phyloP scores from a whole-genome alignment of 495 filamentous ascomycete genomes.

The Xylaria bambusicola region DNA sequence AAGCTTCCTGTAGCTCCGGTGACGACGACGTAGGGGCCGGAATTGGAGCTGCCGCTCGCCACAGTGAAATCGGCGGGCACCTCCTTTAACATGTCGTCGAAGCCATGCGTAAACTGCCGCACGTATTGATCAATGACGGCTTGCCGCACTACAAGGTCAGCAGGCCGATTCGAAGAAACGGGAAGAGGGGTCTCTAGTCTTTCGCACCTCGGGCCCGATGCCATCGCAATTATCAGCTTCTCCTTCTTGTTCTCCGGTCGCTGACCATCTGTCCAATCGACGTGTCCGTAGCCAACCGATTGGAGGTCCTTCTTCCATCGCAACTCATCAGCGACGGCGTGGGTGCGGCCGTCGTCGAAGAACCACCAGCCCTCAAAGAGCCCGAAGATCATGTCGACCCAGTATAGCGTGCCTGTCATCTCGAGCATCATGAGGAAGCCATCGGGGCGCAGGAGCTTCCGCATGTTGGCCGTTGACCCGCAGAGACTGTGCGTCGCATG shows the following conservation, averaged over 20 bases:
- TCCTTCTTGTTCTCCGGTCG: conserved; percentile 43
- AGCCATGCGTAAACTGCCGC: not conserved
- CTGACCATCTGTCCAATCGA: conserved; percentile 52
- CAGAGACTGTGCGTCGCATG: conserved; percentile 47
- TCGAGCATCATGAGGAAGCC: conserved; percentile 51
- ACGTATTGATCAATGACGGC: not conserved
- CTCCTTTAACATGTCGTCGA: not conserved
- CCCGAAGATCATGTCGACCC: conserved; percentile 53
- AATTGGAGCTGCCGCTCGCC: not conserved
- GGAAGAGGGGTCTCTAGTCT: not conserved
- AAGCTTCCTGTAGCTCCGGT: conserved; percentile 51
- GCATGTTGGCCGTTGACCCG: conserved; percentile 36
- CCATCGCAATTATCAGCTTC: conserved; percentile 46
- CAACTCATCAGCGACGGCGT: conserved; percentile 40
- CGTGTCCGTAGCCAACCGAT: conserved; percentile 46
- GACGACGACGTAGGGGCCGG: conserved; percentile 23
- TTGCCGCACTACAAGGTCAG: no score
- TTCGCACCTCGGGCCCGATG: conserved; percentile 15
- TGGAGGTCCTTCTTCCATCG: conserved; percentile 45
- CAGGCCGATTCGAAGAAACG: not conserved
- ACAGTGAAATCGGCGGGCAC: not conserved
- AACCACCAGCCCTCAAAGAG: conserved; percentile 59
- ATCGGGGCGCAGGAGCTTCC: conserved; percentile 39
- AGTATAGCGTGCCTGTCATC: conserved; percentile 44
- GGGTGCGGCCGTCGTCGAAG: conserved; percentile 48